phyloP scores from a whole-genome alignment of 768 basidiomycete species.

The Scleroderma citrinum region DNA sequence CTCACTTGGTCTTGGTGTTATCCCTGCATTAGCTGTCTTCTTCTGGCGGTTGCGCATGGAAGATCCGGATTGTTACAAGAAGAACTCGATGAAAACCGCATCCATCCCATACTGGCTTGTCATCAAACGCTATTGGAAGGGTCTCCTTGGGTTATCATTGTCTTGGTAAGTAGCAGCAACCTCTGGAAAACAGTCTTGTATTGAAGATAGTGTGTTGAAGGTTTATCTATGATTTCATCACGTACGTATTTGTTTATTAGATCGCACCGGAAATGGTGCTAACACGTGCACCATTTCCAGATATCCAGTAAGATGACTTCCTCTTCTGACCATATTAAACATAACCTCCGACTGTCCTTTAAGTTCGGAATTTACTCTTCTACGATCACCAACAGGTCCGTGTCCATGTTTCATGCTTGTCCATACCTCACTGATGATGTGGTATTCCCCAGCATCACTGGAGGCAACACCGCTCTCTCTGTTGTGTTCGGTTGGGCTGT shows the following conservation, averaged over 20 bases:
- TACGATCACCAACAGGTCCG: conserved; percentile 60
- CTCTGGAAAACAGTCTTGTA: neutral
- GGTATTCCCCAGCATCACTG: conserved; percentile 46
- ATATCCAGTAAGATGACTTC: conserved; percentile 51
- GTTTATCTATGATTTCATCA: conserved; percentile 81
- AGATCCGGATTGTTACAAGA: conserved; percentile 68
- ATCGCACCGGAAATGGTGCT: neutral
- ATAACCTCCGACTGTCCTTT: conserved; percentile 2
- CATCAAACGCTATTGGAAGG: conserved; percentile 72
- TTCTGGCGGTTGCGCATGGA: conserved; percentile 84
- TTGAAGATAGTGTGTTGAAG: conserved; percentile 19
- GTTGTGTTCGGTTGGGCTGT: conserved; percentile 81
- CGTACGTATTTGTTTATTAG: conserved; percentile 35
- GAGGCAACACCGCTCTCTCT: conserved; percentile 41
- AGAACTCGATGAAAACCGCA: conserved; percentile 72
- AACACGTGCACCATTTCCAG: conserved; percentile 25
- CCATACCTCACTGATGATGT: neutral
- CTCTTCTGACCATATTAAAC: neutral
- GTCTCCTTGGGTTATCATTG: conserved; percentile 66
- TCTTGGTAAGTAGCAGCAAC: conserved; percentile 48
- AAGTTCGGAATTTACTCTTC: conserved; percentile 84
- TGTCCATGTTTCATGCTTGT: neutral
- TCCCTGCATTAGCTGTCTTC: conserved; percentile 79
- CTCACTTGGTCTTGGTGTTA: conserved; percentile 75
- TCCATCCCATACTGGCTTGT: conserved; percentile 73